These are phyloP conservation scores for Aspergillus homomorphus DNA, from an alignment of 495 filamentous ascomycete species.

Conservation along the genomic window DNA sequence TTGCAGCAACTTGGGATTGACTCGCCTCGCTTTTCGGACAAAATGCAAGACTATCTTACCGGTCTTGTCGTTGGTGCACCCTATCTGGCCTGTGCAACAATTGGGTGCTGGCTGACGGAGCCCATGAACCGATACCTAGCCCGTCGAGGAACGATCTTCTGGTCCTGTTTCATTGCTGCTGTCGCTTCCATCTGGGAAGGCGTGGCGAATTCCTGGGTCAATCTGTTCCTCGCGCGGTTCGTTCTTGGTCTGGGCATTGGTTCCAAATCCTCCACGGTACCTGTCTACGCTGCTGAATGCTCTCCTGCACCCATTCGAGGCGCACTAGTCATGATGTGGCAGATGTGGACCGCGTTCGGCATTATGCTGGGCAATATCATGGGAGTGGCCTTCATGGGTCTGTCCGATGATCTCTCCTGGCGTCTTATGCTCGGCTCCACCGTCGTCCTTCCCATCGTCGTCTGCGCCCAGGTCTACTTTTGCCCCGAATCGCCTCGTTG, in stretches of 20 bases:
- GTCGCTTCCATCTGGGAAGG: constrained; percentile 49
- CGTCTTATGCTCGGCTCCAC: constrained; percentile 48
- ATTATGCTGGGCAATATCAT: constrained; percentile 73
- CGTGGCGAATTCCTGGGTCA: constrained; percentile 49
- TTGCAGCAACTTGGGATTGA: constrained; percentile 33
- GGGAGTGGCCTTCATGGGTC: constrained; percentile 61
- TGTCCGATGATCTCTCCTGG: constrained; percentile 40
- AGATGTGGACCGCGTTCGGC: constrained; percentile 71
- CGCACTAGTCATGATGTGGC: constrained; percentile 62
- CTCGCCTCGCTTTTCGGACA: constrained; percentile 13
- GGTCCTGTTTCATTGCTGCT: constrained; percentile 47
- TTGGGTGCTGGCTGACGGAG: constrained; percentile 52
- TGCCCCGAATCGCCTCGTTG: constrained; percentile 68
- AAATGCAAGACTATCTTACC: constrained; percentile 28
- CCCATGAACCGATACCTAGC: constrained; percentile 55
- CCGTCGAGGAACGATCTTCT: constrained; percentile 58
- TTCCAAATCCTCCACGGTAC: constrained; percentile 57
- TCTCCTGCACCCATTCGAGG: constrained; percentile 55
- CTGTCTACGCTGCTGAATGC: constrained; percentile 58
- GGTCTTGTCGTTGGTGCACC: constrained; percentile 47
- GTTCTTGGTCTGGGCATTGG: constrained; percentile 60
- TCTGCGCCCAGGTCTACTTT: constrained; percentile 54
- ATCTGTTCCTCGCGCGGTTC: constrained; percentile 56
- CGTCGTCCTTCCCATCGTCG: constrained; percentile 39
- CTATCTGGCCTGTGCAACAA: constrained; percentile 40